Conservation (phyloP, 768 basidiomycete species). For the Tephrocybe sp. region DNA sequence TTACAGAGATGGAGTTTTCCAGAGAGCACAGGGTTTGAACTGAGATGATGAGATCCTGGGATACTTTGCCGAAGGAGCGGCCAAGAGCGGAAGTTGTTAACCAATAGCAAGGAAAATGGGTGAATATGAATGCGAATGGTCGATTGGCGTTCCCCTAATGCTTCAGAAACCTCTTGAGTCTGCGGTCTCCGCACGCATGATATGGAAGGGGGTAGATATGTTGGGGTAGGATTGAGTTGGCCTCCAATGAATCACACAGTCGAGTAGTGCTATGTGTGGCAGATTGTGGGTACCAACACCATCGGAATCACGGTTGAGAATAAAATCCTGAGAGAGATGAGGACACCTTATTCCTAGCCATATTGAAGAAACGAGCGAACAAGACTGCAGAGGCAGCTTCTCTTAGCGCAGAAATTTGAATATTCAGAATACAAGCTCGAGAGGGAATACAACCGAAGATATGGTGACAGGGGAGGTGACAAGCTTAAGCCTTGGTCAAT, state of each 20-base stretch:
- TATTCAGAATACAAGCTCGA: too few relatives aligned
- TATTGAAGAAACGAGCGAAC: slow-evolving; percentile 23
- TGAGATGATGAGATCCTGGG: background rate
- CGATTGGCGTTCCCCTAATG: too few relatives aligned
- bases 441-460: slow-evolving; percentile 29
- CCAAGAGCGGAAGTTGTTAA: background rate
- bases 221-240: background rate
- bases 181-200: background rate
- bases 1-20: background rate
- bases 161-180: too few relatives aligned
- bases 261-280: background rate
- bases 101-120: background rate
- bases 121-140: background rate
- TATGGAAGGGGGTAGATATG: background rate
- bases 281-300: background rate
- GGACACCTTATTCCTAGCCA: slow-evolving; percentile 24
- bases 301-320: slow-evolving; percentile 18
- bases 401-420: too few relatives aligned
- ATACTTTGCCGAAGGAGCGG: background rate
- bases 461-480: too few relatives aligned
- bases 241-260: background rate
- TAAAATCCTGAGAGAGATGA: slow-evolving; percentile 23
- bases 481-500: too few relatives aligned
- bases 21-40: background rate
- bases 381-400: slow-evolving; percentile 19